These are phyloP conservation scores for Adansonia rubrostipa DNA, from an alignment of 441 rosid species.

Conservation along the genomic window DNA sequence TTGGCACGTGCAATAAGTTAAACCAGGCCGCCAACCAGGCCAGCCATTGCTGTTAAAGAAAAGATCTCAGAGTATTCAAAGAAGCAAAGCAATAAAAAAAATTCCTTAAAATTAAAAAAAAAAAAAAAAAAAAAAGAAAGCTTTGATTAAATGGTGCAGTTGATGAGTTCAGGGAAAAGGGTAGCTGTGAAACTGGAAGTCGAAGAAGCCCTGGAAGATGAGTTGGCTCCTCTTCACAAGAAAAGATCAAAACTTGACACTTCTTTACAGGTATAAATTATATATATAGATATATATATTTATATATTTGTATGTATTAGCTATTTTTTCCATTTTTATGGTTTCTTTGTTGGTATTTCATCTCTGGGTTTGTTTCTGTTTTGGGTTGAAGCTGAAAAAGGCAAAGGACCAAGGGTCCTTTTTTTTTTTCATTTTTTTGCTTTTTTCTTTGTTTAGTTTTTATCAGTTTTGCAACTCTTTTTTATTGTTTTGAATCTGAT, in stretches of 20 bases:
- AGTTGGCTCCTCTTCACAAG: conserved; percentile 38
- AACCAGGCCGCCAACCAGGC: background rate
- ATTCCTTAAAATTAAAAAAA: background rate
- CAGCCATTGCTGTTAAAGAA: background rate
- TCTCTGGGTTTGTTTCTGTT: background rate
- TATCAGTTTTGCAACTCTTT: background rate
- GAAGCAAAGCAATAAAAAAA: too few species aligned
- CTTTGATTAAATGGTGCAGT: conserved; percentile 44
- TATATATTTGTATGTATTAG: background rate
- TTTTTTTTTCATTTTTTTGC: background rate
- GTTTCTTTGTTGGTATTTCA: background rate
- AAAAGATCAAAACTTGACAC: conserved; percentile 43
- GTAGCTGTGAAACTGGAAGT: conserved; percentile 43
- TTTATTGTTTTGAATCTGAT: background rate
- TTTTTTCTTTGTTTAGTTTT: background rate
- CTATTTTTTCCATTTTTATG: background rate
- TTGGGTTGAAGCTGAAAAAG: background rate
- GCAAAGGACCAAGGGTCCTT: too few species aligned
- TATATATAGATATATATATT: too few species aligned
- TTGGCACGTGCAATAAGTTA: conserved; percentile 24
- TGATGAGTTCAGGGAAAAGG: conserved; percentile 41
- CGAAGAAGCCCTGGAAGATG: conserved; percentile 39
- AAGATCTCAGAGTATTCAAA: background rate
- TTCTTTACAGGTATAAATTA: conserved; percentile 35
- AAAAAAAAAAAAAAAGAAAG: background rate